Evolutionary conservation across 2,329 filamentous ascomycete genomes (phyloP).

Genomic region (Fusarium ambrosium): DNA sequence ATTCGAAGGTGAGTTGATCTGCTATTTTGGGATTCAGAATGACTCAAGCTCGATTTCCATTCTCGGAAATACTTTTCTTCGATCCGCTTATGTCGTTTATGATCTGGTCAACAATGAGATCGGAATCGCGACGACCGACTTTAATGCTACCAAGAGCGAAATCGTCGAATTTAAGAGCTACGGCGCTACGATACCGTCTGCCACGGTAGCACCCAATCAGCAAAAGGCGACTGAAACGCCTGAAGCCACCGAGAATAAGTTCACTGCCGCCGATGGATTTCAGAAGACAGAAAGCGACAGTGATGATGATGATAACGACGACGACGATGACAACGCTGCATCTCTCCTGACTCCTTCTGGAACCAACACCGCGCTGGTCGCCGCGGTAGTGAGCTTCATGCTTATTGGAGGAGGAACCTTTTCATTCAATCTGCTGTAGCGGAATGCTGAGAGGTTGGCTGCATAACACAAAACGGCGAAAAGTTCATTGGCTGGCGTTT

Average conservation of each 20-base stretch:
- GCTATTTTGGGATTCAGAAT: slow-evolving; percentile 71
- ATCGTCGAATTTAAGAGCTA: slow-evolving; percentile 64
- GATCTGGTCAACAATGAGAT: slow-evolving; percentile 71
- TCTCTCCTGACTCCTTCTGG: slow-evolving; percentile 25
- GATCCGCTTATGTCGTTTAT: slow-evolving; percentile 72
- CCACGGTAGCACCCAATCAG: slow-evolving; percentile 60
- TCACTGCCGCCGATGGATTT: slow-evolving; percentile 52
- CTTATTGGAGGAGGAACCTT: slow-evolving; percentile 41
- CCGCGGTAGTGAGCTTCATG: slow-evolving; percentile 40
- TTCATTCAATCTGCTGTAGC: slow-evolving; percentile 24
- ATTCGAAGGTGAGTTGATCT: slow-evolving; percentile 61
- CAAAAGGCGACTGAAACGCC: slow-evolving; percentile 44
- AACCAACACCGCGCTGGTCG: slow-evolving; percentile 31
- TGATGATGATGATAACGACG: slow-evolving; percentile 10
- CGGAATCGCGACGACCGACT: slow-evolving; percentile 67
- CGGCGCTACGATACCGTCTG: slow-evolving; percentile 64
- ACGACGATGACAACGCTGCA: slow-evolving; percentile 33
- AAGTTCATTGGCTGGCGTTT: slow-evolving; percentile 37
- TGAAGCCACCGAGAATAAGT: slow-evolving; percentile 32
- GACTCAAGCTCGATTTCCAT: slow-evolving; percentile 59
- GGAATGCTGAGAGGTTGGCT: slow-evolving; percentile 3
- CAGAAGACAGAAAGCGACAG: slow-evolving; percentile 34
- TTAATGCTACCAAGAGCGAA: slow-evolving; percentile 65
- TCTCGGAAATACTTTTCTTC: slow-evolving; percentile 70
- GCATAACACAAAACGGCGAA: slow-evolving; percentile 2